These are phyloP conservation scores for Fusarium falciforme DNA, from an alignment of 2,329 filamentous ascomycete genomes.

Conservation along the genomic window DNA sequence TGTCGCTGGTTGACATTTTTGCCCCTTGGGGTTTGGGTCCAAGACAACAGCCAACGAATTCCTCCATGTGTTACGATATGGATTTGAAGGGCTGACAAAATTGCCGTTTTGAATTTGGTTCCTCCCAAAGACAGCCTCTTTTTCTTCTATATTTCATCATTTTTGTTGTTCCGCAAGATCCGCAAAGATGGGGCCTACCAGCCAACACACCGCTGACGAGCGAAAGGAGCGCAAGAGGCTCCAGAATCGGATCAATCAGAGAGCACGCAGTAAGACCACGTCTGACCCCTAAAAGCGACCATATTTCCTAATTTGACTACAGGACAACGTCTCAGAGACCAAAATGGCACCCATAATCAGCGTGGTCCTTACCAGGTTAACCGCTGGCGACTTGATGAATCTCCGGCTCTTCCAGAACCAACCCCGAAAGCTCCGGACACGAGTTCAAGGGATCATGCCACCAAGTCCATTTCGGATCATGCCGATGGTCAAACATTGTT, in stretches of 20 bases:
- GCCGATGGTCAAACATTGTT: accelerated
- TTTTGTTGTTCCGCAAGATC: too few species aligned
- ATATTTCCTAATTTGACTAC: background rate
- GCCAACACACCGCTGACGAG: background rate
- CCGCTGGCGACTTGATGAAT: slow-evolving; percentile 18
- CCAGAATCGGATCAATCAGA: slow-evolving; percentile 31
- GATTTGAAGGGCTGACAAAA: background rate
- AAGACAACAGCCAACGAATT: background rate
- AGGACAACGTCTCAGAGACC: slow-evolving; percentile 10
- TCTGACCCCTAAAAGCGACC: background rate
- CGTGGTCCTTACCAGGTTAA: slow-evolving; percentile 16
- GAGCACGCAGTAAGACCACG: slow-evolving; percentile 22
- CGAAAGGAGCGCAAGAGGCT: slow-evolving; percentile 15
- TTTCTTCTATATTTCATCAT: too few species aligned
- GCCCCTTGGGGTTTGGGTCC: background rate
- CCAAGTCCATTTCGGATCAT: background rate
- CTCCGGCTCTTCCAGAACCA: background rate
- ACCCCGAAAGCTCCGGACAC: background rate
- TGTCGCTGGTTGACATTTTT: slow-evolving; percentile 25
- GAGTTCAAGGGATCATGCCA: background rate
- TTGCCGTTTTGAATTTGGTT: background rate
- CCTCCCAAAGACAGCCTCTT: too few species aligned
- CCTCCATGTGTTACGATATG: background rate
- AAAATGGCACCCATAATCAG: background rate
- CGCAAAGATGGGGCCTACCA: background rate